These are phyloP conservation scores for Mortierella hygrophila DNA, from an alignment of 192 early-diverging fungal species.

Conservation along the genomic window DNA sequence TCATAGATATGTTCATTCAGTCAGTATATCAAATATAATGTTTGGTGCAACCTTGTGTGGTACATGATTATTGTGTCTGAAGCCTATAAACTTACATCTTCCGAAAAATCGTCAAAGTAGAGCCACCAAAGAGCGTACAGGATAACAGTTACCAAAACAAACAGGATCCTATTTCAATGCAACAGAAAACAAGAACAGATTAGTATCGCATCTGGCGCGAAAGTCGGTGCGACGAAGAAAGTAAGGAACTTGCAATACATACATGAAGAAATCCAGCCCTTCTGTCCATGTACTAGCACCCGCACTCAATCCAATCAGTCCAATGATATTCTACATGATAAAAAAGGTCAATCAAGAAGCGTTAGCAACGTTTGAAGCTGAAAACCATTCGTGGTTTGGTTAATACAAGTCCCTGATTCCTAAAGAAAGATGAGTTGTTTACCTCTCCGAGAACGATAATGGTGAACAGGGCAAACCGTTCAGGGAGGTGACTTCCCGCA, in stretches of 20 bases:
- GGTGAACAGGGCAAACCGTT: conserved; percentile 60
- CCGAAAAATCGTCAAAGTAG: conserved; percentile 66
- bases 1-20: too few species aligned
- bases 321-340: conserved; percentile 32
- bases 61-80: background rate
- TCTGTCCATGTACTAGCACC: conserved; percentile 28
- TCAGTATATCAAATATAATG: too few species aligned
- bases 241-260: background rate
- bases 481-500: conserved; percentile 65
- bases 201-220: background rate
- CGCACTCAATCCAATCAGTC: conserved; percentile 27
- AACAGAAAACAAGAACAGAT: background rate
- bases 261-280: conserved; percentile 26
- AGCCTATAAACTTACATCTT: conserved; percentile 51
- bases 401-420: too few species aligned
- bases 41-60: too few species aligned
- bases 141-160: conserved; percentile 38
- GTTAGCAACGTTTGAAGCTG: background rate
- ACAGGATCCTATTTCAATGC: conserved; percentile 12
- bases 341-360: background rate
- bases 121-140: conserved; percentile 64
- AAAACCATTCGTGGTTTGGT: too few species aligned
- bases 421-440: background rate
- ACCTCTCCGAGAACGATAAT: conserved; percentile 62
- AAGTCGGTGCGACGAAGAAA: background rate